Evolutionary conservation across 345 rosid genomes (phyloP).

Genomic region (Cardamine chenopodiifolia): DNA sequence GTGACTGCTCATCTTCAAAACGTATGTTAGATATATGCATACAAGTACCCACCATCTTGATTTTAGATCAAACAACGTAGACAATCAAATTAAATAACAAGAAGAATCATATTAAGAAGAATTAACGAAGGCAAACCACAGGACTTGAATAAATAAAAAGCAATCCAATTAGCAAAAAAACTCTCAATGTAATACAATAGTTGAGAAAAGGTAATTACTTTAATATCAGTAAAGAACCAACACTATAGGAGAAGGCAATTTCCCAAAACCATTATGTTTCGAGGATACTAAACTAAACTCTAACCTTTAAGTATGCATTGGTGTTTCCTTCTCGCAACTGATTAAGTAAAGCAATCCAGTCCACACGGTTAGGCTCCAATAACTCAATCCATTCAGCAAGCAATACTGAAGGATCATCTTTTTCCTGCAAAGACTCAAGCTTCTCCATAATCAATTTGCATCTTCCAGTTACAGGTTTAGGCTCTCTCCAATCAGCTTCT

Average conservation of each 20-base stretch:
- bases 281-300: neutral
- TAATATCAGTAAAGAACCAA: conserved; percentile 12
- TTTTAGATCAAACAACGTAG: conserved; percentile 3
- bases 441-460: conserved; percentile 69
- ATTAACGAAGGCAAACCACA: neutral
- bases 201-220: conserved; percentile 3
- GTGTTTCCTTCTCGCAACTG: conserved; percentile 59
- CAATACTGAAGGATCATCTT: conserved; percentile 70
- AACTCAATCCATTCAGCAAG: conserved; percentile 80
- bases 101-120: neutral
- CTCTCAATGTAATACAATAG: too few relatives aligned
- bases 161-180: neutral
- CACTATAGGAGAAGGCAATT: neutral
- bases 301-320: conserved; percentile 65
- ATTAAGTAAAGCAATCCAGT: conserved; percentile 77
- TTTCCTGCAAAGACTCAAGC: conserved; percentile 60
- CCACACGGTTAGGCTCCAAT: conserved; percentile 73
- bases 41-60: conserved; percentile 22
- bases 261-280: conserved; percentile 1
- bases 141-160: neutral
- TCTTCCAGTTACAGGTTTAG: conserved; percentile 75
- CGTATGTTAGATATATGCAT: conserved; percentile 1
- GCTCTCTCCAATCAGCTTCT: conserved; percentile 62
- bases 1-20: conserved; percentile 1
- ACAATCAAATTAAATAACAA: neutral